Conservation (phyloP, 2,329 filamentous ascomycete genomes). For the Chrysoporthe puriensis region DNA sequence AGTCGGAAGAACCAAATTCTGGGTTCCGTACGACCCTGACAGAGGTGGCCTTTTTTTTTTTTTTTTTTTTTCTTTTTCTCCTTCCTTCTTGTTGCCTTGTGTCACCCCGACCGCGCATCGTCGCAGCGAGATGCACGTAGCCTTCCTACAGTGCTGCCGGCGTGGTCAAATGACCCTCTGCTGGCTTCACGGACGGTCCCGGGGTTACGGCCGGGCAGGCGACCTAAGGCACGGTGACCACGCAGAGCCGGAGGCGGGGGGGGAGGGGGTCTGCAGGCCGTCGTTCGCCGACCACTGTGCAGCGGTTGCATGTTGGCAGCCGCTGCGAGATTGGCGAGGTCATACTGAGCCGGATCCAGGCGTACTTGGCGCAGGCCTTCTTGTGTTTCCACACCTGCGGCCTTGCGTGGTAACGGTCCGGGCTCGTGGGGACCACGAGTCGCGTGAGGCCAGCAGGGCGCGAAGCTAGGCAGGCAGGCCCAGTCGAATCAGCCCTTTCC, state of each 20-base stretch:
- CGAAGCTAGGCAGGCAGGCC: not conserved
- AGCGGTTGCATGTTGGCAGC: slow-evolving; percentile 25
- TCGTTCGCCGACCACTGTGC: slow-evolving; percentile 18
- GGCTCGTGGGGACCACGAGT: not conserved
- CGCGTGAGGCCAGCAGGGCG: slow-evolving; percentile 1
- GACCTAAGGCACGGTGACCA: not conserved
- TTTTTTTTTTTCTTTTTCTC: not conserved
- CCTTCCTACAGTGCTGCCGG: slow-evolving; percentile 10
- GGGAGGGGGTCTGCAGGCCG: slow-evolving; percentile 5
- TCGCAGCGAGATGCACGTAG: slow-evolving; percentile 22
- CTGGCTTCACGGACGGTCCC: slow-evolving; percentile 5
- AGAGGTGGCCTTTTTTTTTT: not conserved
- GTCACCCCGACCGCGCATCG: slow-evolving; percentile 7
- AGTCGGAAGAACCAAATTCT: slow-evolving; percentile 25
- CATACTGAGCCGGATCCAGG: slow-evolving; percentile 33
- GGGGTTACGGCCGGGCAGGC: slow-evolving; percentile 19
- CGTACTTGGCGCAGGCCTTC: slow-evolving; percentile 20
- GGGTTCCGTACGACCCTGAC: slow-evolving; percentile 16
- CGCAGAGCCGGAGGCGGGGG: not conserved
- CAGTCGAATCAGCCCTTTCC: not conserved
- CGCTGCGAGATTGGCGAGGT: slow-evolving; percentile 45
- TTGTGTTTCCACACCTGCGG: slow-evolving; percentile 30
- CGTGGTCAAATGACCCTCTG: slow-evolving; percentile 23
- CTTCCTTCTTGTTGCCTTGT: slow-evolving; percentile 6
- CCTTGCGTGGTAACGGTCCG: slow-evolving; percentile 8